Percentiles rank a stretch among this genome's conserved stretches.
phyloP scores from a whole-genome alignment of 257 asterid genomes.

The Phtheirospermum japonicum region DNA sequence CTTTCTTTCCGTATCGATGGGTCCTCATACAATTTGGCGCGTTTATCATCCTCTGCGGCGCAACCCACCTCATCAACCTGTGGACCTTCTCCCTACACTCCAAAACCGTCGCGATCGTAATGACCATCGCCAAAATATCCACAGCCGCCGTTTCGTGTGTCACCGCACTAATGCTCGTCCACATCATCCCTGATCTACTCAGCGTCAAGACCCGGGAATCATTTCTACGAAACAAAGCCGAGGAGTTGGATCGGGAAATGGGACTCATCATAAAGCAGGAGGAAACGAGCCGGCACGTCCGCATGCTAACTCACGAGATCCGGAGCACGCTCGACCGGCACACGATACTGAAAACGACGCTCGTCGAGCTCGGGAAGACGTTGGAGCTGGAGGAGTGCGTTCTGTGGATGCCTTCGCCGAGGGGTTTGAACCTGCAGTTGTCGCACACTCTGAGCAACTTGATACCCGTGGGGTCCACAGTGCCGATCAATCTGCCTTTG shows the following conservation, averaged over 20 bases:
- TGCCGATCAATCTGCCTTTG: slow-evolving; percentile 55
- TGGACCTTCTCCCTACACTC: slow-evolving; percentile 72
- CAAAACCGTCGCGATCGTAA: slow-evolving; percentile 55
- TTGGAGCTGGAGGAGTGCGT: slow-evolving; percentile 74
- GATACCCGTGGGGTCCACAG: slow-evolving; percentile 57
- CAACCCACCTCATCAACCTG: slow-evolving; percentile 63
- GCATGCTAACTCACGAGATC: slow-evolving; percentile 79
- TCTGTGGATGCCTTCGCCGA: slow-evolving; percentile 73
- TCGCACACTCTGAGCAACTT: slow-evolving; percentile 56
- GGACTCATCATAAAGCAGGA: slow-evolving; percentile 71
- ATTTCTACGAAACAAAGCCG: slow-evolving; percentile 58
- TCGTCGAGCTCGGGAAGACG: slow-evolving; percentile 67
- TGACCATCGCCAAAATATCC: slow-evolving; percentile 59
- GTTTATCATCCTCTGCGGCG: slow-evolving; percentile 72
- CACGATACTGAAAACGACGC: slow-evolving; percentile 68
- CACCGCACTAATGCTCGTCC: slow-evolving; percentile 72
- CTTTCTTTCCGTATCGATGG: slow-evolving; percentile 78
- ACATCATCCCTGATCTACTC: slow-evolving; percentile 70
- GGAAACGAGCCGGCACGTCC: slow-evolving; percentile 74
- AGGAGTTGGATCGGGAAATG: slow-evolving; percentile 70
- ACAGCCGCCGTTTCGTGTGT: slow-evolving; percentile 70
- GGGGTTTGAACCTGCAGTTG: slow-evolving; percentile 56
- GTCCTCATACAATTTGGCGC: slow-evolving; percentile 75
- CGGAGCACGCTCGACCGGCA: slow-evolving; percentile 75
- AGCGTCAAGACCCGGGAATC: slow-evolving; percentile 58